phyloP scores from a whole-genome alignment of 345 rosid genomes.

The Dipteronia dyeriana region DNA sequence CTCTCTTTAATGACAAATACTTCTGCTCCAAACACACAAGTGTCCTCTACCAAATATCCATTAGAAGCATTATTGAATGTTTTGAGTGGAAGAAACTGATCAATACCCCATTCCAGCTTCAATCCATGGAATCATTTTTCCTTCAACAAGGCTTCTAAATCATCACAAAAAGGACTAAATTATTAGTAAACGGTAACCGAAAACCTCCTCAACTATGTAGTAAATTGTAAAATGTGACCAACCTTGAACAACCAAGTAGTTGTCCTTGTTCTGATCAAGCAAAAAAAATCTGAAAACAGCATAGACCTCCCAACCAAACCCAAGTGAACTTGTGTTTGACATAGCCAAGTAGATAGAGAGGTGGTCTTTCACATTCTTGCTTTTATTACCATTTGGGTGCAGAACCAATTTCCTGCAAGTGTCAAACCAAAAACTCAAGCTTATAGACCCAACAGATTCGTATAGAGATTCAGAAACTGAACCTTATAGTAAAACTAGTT shows the following conservation, averaged over 20 bases:
- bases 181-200: neutral
- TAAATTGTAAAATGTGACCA: neutral
- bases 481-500: too few relatives aligned
- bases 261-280: conserved; percentile 46
- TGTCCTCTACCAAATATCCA: conserved; percentile 43
- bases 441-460: too few relatives aligned
- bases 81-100: conserved; percentile 30
- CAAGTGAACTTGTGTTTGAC: conserved; percentile 41
- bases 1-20: conserved; percentile 41
- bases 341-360: conserved; percentile 57
- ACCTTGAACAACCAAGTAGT: conserved; percentile 41
- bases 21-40: conserved; percentile 47
- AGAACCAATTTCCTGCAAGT: conserved; percentile 57
- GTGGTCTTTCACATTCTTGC: conserved; percentile 51
- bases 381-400: conserved; percentile 64
- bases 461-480: too few relatives aligned
- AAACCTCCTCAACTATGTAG: neutral
- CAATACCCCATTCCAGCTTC: conserved; percentile 46
- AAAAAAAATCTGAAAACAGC: conserved; percentile 51
- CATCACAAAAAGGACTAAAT: neutral
- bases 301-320: conserved; percentile 54
- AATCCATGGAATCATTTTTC: conserved; percentile 37
- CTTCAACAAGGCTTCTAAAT: conserved; percentile 30
- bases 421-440: too few relatives aligned
- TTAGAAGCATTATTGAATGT: conserved; percentile 26